Percentiles rank a stretch among this genome's conserved stretches.
Evolutionary conservation across 2,329 filamentous ascomycete genomes (phyloP).

Genomic region (Trichothecium roseum): DNA sequence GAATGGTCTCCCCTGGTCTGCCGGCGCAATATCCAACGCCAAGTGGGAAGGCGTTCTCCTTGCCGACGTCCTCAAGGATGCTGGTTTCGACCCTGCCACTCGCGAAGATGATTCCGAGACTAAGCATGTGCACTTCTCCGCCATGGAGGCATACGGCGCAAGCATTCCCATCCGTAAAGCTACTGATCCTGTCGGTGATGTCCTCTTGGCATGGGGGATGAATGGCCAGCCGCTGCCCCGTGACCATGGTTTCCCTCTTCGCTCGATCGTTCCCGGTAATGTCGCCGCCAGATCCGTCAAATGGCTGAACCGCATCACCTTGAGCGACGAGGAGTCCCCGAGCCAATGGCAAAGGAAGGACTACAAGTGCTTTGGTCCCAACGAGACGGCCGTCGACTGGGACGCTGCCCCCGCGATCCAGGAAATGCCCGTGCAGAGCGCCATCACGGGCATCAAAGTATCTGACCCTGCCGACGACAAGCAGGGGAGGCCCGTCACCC

Average conservation of each 20-base stretch:
- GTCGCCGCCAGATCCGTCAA: slow-evolving; percentile 60
- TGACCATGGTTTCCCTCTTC: slow-evolving; percentile 56
- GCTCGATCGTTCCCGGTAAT: slow-evolving; percentile 52
- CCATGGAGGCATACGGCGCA: slow-evolving; percentile 49
- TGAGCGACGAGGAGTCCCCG: slow-evolving; percentile 55
- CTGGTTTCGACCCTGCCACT: slow-evolving; percentile 34
- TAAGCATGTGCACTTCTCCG: slow-evolving; percentile 47
- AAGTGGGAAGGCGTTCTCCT: slow-evolving; percentile 47
- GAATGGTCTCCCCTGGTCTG: slow-evolving; percentile 49
- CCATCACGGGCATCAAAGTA: slow-evolving; percentile 44
- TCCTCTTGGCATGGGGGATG: slow-evolving; percentile 58
- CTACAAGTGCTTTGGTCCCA: slow-evolving; percentile 60
- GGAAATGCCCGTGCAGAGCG: slow-evolving; percentile 58
- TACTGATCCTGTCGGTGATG: slow-evolving; percentile 50
- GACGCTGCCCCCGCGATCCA: slow-evolving; percentile 53
- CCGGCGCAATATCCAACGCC: slow-evolving; percentile 50
- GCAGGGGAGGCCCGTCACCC: slow-evolving; percentile 15
- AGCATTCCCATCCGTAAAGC: slow-evolving; percentile 51
- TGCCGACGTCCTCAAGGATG: slow-evolving; percentile 44
- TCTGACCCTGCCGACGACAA: not conserved
- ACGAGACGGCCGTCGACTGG: slow-evolving; percentile 48
- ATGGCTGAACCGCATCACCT: slow-evolving; percentile 54
- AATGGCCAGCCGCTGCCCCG: slow-evolving; percentile 51
- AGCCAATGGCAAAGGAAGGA: slow-evolving; percentile 58
- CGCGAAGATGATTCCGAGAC: slow-evolving; percentile 24